Evolutionary conservation across 2,329 filamentous ascomycete genomes (phyloP).

Genomic region (Beauveria scarabaeidicola): DNA sequence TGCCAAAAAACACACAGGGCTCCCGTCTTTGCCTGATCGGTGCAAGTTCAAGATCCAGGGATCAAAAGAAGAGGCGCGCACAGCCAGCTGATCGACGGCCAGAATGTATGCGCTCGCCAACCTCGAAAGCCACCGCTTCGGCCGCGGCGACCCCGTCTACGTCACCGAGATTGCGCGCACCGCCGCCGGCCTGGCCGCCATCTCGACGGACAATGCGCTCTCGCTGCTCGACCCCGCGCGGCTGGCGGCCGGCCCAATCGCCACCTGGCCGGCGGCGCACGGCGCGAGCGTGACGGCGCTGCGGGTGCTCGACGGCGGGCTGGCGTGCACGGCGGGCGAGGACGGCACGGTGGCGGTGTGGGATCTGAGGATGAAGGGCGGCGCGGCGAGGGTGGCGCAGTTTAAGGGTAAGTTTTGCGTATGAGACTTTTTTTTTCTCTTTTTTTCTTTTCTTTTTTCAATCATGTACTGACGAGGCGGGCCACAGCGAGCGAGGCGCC

Average conservation of each 20-base stretch:
- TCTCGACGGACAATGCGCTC: conserved; percentile 63
- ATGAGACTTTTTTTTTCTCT: not conserved
- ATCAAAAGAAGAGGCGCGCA: not conserved
- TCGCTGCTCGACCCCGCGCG: conserved; percentile 53
- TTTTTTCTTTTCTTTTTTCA: not conserved
- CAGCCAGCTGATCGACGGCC: not conserved
- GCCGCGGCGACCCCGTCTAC: conserved; percentile 36
- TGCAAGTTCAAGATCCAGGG: too few relatives aligned
- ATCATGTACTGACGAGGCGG: conserved; percentile 16
- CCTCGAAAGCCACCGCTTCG: conserved; percentile 23
- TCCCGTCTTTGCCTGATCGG: too few relatives aligned
- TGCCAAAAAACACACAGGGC: too few relatives aligned
- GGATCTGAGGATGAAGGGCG: conserved; percentile 48
- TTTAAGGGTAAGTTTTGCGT: conserved; percentile 33
- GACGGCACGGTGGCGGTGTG: conserved; percentile 59
- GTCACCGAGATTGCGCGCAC: conserved; percentile 50
- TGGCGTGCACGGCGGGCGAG: conserved; percentile 62
- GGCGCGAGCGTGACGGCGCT: conserved; percentile 54
- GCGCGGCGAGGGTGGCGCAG: conserved; percentile 32
- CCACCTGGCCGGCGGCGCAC: conserved; percentile 43
- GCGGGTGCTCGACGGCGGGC: conserved; percentile 40
- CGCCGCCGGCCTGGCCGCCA: conserved; percentile 45
- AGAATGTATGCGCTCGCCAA: conserved; percentile 28
- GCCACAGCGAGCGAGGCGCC: conserved; percentile 35
- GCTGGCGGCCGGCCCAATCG: conserved; percentile 42